Base-by-base conservation (phyloP, 352 stramenopile genomes). In the Globisporangium abappressorium region DNA sequence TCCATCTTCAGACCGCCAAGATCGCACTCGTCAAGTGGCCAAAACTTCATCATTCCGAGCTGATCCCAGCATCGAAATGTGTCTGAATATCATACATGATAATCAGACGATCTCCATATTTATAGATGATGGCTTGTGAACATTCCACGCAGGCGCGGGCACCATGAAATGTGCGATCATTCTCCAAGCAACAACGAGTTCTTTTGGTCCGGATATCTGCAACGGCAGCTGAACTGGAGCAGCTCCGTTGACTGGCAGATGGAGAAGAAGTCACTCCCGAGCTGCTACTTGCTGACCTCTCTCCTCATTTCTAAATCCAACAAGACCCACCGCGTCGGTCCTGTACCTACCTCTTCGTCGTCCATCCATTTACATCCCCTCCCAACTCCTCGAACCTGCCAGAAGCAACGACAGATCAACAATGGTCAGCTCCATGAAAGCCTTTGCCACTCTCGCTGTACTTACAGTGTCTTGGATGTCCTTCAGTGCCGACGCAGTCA, bases 141-240 rank as follows among this genome's bases (percentile, higher is more conserved):
- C 26, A 58, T 58, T 58, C 53, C 53, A 38, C 12, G 26, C 53
- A 38, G 6, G 26, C 24, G 53, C 53, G 3, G 33, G 53, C 53
- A 58, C 26, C 53, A 15, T 22, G 53, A 38, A 33, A 41, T 5
- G 15, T 58, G 53, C 14, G 53, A 58, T 58, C 15, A 26, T 22
- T 12, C 43, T 11, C 18, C 43, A 11, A 49, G 43, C 43, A 47
- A 14, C 5, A 49, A 15, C 15, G 26, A 38, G 9, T 38, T 30
- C 53, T 58, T 33, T 15, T 30, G 53, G 2, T 58, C 53, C n/a
- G 53, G 53, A 26, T 58, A 24, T 58, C 53, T 58, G 53, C 53
- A 58, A 58, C 53, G 53, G 5, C 26, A 58, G 26, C 15, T 38
- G 51, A 15, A 57, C 11, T 57, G 51, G 12, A 12, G 24, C 24